Base-by-base conservation (phyloP, 2,329 filamentous ascomycete genomes). In the Mariannaea elegans region DNA sequence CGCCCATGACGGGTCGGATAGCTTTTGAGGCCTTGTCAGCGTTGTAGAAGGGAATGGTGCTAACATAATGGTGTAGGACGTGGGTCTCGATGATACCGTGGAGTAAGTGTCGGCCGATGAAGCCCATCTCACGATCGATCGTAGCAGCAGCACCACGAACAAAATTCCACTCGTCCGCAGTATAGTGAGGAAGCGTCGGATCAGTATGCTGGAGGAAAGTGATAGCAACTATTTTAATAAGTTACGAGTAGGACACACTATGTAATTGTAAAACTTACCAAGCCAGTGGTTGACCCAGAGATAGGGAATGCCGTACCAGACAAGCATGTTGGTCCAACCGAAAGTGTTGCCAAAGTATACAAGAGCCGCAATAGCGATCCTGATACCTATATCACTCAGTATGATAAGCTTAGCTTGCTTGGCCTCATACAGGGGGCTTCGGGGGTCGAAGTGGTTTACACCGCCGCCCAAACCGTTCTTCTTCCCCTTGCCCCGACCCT, bases 271-370 rank as follows among this genome's bases (percentile, higher is more conserved):
- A 14, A 51, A 57, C 91, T 85, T 88, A 95, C 92, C 92, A 56
- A 98, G 90, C 94, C 94, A 98, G 87, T 97, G 93, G 87, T 98
- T 97, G 56, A 97, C 94, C 94, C 94, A 97, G 62, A 97, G 84
- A 77, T 98, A 99, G 34, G 95, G 95, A 59, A 96, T 75, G 73
- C 94, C 88, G 81, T 99, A 99, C 94, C 95, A 98, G 64, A 99
- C 90, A 60, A 91, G 81, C 76, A 98, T 83, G 83, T 97, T 98
- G 75, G 82, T 76, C 83, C 89, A 94, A 73, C 95, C 95, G 69
- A 90, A 97, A 55, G 79, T 91, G 77, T 88, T 88, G 71, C 88
- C 89, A 66, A 97, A 82, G 71, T 84, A 84, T 78, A 85, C 85
- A 61, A 97, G 84, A 50, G 79, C 81, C 60, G 83, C 80, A 55